Evolutionary conservation across 768 basidiomycete species (phyloP), one percentile per base, ranked within the genome.

Genomic region (Mycena maculata): DNA sequence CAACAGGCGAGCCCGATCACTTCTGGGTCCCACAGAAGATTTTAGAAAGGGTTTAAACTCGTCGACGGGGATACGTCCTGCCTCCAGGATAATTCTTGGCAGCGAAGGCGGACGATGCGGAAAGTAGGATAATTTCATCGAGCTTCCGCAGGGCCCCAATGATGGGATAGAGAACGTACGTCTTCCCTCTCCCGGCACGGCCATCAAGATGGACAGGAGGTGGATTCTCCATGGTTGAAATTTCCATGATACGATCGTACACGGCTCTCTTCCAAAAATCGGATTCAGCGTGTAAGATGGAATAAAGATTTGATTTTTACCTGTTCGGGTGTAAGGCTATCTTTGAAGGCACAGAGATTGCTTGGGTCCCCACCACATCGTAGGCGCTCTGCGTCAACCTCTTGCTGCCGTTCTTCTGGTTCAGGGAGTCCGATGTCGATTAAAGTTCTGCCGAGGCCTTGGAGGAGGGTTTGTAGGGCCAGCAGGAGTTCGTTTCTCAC

Each of bases 371-470:
- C 54, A 25, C 22, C 12, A 36, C 54, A 55, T 23, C 33, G 54
- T 6, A 55, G 30, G 16, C 54, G 33, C 28, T 54, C 52, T 6
- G 52, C 33, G 22, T 54, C 31, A 39, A 54, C 28, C 22, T 54
- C 54, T n/a, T 39, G 27, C 28, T 55, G 54, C 28, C 54, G 31
- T 22, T 55, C 38, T 18, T 5, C 22, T 16, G 54, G 54, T 41
- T 55, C 39, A 25, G 54, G 54, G 18, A 55, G 54, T 41, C 54
- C 54, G 22, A 55, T 41, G 7, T 55, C 54, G 4, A 25, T 16
- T 8, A 55, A 22, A 7, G 36, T 16, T 41, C 41, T 55, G 23
- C 54, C 54, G 10, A 55, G 30, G 7, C 54, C 54, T 55, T 38
- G 54, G 15, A 55, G 38, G 15, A 55, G n/a, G 18, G 18, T 55